Conservation (phyloP, 2,329 filamentous ascomycete genomes). For the Colletotrichum costaricense region DNA sequence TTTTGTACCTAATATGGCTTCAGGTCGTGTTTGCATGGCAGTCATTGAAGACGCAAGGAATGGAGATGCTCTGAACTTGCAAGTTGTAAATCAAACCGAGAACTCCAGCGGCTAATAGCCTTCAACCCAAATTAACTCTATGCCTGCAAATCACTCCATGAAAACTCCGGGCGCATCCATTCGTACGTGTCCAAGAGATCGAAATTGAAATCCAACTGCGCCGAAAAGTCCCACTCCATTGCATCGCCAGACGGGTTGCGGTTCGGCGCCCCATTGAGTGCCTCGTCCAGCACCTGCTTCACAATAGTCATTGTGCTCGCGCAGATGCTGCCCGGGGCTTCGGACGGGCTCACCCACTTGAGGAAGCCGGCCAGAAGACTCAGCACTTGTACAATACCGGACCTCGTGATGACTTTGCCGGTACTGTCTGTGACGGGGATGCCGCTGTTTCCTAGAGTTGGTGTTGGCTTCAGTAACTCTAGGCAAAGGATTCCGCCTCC, state of each 20-base stretch:
- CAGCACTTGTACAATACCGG: constrained; percentile 62
- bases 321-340: constrained; percentile 60
- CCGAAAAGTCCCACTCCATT: constrained; percentile 48
- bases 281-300: constrained; percentile 60
- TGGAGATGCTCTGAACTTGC: background rate
- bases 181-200: constrained; percentile 62
- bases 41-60: too few species aligned
- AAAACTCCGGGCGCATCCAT: constrained; percentile 49
- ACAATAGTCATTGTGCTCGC: constrained; percentile 58
- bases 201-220: constrained; percentile 54
- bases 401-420: constrained; percentile 52
- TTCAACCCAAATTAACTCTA: background rate
- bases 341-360: constrained; percentile 60
- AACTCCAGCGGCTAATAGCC: background rate
- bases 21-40: too few species aligned
- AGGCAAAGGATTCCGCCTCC: constrained; percentile 62
- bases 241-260: constrained; percentile 31
- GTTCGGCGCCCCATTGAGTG: constrained; percentile 52
- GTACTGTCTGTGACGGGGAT: constrained; percentile 38
- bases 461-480: constrained; percentile 52
- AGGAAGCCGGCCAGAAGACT: constrained; percentile 62
- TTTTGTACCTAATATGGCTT: too few species aligned
- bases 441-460: constrained; percentile 42
- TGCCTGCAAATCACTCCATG: constrained; percentile 6
- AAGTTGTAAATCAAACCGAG: background rate